Evolutionary conservation across 2,329 filamentous ascomycete genomes (phyloP).

Genomic region (Fusarium siculi): DNA sequence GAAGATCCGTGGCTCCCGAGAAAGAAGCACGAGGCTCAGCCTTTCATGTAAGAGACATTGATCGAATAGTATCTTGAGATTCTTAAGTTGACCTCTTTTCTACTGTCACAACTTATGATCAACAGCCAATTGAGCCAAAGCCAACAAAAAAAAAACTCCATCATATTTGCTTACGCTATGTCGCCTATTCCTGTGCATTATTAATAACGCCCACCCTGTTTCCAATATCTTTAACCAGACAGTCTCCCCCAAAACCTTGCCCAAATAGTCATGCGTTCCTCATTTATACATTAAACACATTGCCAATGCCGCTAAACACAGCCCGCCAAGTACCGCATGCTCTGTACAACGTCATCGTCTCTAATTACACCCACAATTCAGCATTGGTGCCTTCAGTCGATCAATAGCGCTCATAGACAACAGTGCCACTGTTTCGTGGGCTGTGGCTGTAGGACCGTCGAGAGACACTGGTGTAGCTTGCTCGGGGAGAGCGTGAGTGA

Average conservation of each 20-base stretch:
- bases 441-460: constrained; percentile 52
- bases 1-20: constrained; percentile 32
- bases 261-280: constrained; percentile 11
- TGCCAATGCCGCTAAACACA: constrained; percentile 32
- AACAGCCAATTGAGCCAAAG: neutral
- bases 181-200: neutral
- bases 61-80: constrained; percentile 4
- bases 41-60: neutral
- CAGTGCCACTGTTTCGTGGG: constrained; percentile 56
- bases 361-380: neutral
- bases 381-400: neutral
- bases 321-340: constrained; percentile 16
- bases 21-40: neutral
- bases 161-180: constrained; percentile 1
- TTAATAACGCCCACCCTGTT: constrained; percentile 24
- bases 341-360: constrained; percentile 27
- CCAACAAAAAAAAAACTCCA: neutral
- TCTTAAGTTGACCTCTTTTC: neutral
- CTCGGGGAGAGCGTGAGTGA: constrained; percentile 51
- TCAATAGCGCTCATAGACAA: constrained; percentile 37
- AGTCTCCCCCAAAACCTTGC: neutral
- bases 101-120: neutral
- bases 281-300: constrained; percentile 23
- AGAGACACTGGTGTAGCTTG: constrained; percentile 56
- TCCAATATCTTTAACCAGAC: constrained; percentile 5